Percentiles rank a stretch among this genome's conserved stretches.
phyloP scores from a whole-genome alignment of 805 yeast species.

The Hanseniaspora clermontiae region DNA sequence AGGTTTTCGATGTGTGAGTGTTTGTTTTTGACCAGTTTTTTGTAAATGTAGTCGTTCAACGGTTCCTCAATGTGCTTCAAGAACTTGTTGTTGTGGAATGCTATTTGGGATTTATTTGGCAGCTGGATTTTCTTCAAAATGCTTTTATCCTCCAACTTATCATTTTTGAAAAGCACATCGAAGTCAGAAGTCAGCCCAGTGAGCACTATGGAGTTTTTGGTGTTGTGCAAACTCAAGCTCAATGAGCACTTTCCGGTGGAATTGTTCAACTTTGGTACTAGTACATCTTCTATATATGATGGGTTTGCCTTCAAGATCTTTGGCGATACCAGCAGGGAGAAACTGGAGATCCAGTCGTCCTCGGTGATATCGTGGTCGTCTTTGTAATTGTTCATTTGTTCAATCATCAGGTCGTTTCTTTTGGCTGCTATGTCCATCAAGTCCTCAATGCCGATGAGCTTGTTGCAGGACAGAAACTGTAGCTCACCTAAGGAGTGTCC shows the following conservation, averaged over 20 bases:
- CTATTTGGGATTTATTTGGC: constrained; percentile 17
- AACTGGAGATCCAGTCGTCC: constrained; percentile 7
- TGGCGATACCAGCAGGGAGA: constrained; percentile 18
- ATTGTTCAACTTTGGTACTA: constrained; percentile 14
- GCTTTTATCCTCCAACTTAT: background rate
- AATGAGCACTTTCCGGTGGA: constrained; percentile 13
- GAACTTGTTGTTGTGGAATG: constrained; percentile 27
- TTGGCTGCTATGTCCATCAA: constrained; percentile 25
- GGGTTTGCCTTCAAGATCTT: constrained; percentile 23
- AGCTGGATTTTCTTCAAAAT: constrained; percentile 7
- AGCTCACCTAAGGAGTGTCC: constrained; percentile 30
- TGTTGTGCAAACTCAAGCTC: constrained; percentile 7
- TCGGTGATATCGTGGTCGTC: constrained; percentile 25
- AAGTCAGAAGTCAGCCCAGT: constrained; percentile 7
- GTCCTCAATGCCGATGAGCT: constrained; percentile 22
- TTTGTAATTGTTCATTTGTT: constrained; percentile 20
- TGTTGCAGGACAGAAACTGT: constrained; percentile 20
- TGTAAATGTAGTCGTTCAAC: constrained; percentile 26
- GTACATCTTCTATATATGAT: constrained; percentile 17
- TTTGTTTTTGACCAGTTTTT: constrained; percentile 22
- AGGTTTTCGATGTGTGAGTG: constrained; percentile 21
- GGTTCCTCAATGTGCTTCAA: constrained; percentile 26
- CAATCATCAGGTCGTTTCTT: constrained; percentile 26
- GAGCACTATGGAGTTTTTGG: constrained; percentile 2
- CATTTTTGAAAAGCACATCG: background rate